Conservation (phyloP, 2,329 filamentous ascomycete species). For the Colletotrichum siamense region DNA sequence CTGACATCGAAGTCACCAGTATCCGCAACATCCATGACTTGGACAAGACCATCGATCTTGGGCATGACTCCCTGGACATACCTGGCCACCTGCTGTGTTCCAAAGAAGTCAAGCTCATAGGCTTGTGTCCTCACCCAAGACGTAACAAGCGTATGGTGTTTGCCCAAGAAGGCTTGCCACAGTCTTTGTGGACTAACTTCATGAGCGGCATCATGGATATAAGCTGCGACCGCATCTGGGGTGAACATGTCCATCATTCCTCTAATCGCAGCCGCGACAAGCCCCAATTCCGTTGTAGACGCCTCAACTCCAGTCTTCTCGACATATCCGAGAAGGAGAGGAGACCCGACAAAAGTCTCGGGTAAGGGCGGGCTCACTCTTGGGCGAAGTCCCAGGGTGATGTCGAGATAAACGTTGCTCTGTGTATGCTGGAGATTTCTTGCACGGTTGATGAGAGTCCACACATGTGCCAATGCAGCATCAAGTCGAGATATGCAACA, state of each 20-base stretch:
- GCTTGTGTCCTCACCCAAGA: constrained; percentile 44
- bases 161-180: constrained; percentile 52
- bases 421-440: constrained; percentile 29
- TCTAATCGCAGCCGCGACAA: constrained; percentile 37
- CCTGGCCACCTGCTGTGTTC: constrained; percentile 25
- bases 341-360: constrained; percentile 48
- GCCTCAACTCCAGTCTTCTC: constrained; percentile 7
- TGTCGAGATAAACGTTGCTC: constrained; percentile 41
- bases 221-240: constrained; percentile 38
- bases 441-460: constrained; percentile 47
- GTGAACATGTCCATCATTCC: constrained; percentile 40
- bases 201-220: constrained; percentile 46
- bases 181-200: constrained; percentile 51
- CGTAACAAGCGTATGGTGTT: constrained; percentile 46
- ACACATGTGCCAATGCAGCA: constrained; percentile 50
- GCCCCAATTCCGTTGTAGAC: background rate
- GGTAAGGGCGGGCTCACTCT: constrained; percentile 44
- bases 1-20: constrained; percentile 38
- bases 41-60: constrained; percentile 44
- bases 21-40: constrained; percentile 41
- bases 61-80: constrained; percentile 50
- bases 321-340: constrained; percentile 44
- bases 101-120: constrained; percentile 47
- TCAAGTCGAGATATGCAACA: constrained; percentile 46
- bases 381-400: constrained; percentile 44